These are phyloP conservation scores for Phytophthora sp. DNA, from an alignment of 352 stramenopile species.

Conservation along the genomic window DNA sequence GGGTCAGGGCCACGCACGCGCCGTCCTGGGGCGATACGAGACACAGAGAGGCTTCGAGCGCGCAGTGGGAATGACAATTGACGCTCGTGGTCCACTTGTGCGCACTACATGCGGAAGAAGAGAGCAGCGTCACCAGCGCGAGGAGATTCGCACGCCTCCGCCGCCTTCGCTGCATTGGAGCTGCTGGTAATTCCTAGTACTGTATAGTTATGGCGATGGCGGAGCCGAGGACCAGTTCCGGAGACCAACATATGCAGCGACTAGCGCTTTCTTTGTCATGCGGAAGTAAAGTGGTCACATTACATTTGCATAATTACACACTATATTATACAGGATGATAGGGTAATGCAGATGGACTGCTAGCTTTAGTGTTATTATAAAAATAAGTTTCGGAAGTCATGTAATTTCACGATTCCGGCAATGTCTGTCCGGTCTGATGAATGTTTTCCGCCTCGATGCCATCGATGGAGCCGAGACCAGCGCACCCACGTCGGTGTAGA, in stretches of 20 bases:
- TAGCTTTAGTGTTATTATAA: too few species aligned
- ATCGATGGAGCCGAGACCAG: constrained; percentile 4
- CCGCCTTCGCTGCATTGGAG: constrained; percentile 31
- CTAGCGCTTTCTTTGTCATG: constrained; percentile 27
- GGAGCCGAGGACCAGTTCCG: constrained; percentile 19
- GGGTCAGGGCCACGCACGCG: constrained; percentile 12
- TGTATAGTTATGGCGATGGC: constrained; percentile 12
- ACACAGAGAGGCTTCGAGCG: constrained; percentile 7
- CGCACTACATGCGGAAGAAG: not conserved
- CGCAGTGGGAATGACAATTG: constrained; percentile 11
- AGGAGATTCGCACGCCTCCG: constrained; percentile 15
- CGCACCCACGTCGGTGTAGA: constrained; percentile 3
- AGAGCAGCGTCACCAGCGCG: constrained; percentile 14
- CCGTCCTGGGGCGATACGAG: constrained; percentile 12
- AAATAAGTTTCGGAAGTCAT: too few species aligned
- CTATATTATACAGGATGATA: too few species aligned
- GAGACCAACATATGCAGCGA: constrained; percentile 18
- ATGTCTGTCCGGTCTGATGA: too few species aligned
- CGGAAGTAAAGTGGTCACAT: not conserved
- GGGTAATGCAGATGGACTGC: too few species aligned
- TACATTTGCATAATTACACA: too few species aligned
- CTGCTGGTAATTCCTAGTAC: too few species aligned
- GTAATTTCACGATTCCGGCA: too few species aligned
- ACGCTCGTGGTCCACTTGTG: constrained; percentile 3
- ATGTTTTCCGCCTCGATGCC: too few species aligned